Base-by-base conservation (phyloP, 306 rosid genomes). In the Casuarina equisetifolia region DNA sequence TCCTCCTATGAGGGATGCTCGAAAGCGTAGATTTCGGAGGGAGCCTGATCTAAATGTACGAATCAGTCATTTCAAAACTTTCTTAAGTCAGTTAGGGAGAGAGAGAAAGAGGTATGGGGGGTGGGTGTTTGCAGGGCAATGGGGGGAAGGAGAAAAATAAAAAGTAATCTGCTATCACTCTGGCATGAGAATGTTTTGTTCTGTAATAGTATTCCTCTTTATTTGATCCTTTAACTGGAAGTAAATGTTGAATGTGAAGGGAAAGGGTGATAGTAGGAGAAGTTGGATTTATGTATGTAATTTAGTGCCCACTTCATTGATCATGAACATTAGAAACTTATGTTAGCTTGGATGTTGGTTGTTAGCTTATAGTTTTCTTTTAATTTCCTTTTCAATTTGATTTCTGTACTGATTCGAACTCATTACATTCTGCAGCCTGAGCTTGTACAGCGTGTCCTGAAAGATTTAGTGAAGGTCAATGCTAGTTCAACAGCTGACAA, bases 1-100 rank as follows among this genome's bases (percentile, higher is more conserved):
- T 53, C 99, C 97, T 75, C 97, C 99, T 19, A 91, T 86, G 97
- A 91, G 97, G 86, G 99, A 92, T 82, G 99, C 97, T 36, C 90
- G 97, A 70, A 92, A 91, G 81, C 91, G 97, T n/a, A 84, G 92
- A 84, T 95, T 95, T 32, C 94, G 97, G 74, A 82, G 97, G 85
- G 99, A 92, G 78, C 97, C 97, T 43, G 97, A 92, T 88, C 90
- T 92, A 79, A 95, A 95, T 86, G 95, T 92, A 90, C 38, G 38
- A 64, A 10, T 43, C n/a, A 66, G 50, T 72, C 40, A 57, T 58
- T 70, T 40, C 36, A 17, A 19, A 57, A 35, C 49, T 46, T 52
- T 69, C 20, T 72, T 40, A 19, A 43, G n/a, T 19, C 32, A 25
- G 32, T 25, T 25, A 25, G 32, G 32, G 32, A 25, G 32, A 25